These are phyloP conservation scores for Marchantia paleacea DNA, from an alignment of 225 moss, liverwort and hornwort species.

Conservation along the genomic window DNA sequence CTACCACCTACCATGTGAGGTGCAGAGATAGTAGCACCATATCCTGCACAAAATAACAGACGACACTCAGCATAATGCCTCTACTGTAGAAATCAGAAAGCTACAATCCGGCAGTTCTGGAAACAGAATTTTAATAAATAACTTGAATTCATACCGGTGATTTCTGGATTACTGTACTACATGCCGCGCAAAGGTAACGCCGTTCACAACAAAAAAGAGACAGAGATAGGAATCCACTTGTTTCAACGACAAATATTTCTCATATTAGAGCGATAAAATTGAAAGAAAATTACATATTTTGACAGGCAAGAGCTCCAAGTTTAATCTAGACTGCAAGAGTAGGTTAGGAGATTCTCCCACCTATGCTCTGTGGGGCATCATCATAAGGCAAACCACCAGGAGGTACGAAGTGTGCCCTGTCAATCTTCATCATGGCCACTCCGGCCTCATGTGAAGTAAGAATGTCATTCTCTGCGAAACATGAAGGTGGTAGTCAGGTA, in stretches of 20 bases:
- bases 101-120: no score
- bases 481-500: not conserved
- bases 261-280: no score
- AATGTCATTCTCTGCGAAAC: constrained; percentile 63
- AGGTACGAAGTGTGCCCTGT: constrained; percentile 79
- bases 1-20: constrained; percentile 63
- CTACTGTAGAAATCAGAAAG: no score
- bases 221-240: no score
- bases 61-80: no score
- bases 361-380: constrained; percentile 87
- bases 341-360: constrained; percentile 28
- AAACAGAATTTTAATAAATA: not conserved
- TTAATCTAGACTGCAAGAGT: not conserved
- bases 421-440: constrained; percentile 80
- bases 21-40: constrained; percentile 80
- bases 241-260: no score
- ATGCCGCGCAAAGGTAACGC: no score
- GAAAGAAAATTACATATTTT: no score
- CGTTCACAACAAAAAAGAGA: no score
- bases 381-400: constrained; percentile 69
- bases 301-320: no score
- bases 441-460: constrained; percentile 72
- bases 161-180: no score
- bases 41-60: constrained; percentile 24
- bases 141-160: no score